Conservation (phyloP, 305 asterid genomes). For the Vinca major region DNA sequence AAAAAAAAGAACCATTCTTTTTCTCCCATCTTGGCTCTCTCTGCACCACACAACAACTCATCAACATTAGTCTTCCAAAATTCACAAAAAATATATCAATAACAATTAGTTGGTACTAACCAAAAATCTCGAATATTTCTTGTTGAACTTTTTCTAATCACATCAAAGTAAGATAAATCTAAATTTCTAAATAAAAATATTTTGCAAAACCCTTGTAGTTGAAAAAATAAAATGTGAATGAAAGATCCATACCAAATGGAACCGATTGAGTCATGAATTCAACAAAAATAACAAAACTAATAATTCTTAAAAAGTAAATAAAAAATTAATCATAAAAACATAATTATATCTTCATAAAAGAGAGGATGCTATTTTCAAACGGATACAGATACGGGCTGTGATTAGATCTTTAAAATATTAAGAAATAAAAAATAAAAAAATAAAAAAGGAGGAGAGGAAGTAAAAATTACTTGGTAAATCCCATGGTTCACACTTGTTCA, state of each 20-base stretch:
- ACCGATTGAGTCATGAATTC: background rate
- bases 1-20: constrained; percentile 74
- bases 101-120: too few species aligned
- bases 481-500: constrained; percentile 84
- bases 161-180: too few species aligned
- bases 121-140: background rate
- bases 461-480: constrained; percentile 66
- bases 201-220: too few species aligned
- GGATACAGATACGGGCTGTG: too few species aligned
- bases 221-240: background rate
- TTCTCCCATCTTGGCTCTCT: constrained; percentile 69
- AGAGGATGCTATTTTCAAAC: background rate
- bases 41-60: constrained; percentile 21
- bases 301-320: background rate
- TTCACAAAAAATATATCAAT: too few species aligned
- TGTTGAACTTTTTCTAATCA: background rate
- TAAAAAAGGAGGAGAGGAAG: too few species aligned
- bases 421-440: too few species aligned
- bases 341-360: background rate
- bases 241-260: background rate
- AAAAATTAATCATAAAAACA: too few species aligned
- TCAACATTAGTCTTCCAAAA: too few species aligned
- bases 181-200: too few species aligned
- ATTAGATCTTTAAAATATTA: too few species aligned
- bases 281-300: background rate